phyloP scores from a whole-genome alignment of 1,139 yeast species.

The Kurtzmaniella natalensis region DNA sequence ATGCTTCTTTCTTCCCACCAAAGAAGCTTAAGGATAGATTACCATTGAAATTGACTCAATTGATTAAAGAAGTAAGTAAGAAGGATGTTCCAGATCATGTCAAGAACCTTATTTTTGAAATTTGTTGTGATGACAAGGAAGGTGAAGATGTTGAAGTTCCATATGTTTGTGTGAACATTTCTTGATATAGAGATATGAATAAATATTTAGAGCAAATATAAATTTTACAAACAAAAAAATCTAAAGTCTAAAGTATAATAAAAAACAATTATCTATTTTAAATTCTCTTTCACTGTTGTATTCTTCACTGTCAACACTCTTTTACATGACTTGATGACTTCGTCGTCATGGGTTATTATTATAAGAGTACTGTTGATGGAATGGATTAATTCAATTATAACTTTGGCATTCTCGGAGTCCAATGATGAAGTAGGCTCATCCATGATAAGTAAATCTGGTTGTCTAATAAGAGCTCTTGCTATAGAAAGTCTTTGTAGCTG shows the following conservation, averaged over 20 bases:
- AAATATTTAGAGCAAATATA: too few species aligned
- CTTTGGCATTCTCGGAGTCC: constrained; percentile 51
- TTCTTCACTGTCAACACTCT: constrained; percentile 36
- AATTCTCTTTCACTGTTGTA: too few species aligned
- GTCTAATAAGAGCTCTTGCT: constrained; percentile 65
- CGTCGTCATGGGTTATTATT: constrained; percentile 57
- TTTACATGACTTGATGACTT: constrained; percentile 50
- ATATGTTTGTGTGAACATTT: constrained; percentile 56
- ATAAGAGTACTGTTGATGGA: constrained; percentile 25
- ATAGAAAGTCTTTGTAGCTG: constrained; percentile 75
- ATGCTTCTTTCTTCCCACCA: constrained; percentile 92
- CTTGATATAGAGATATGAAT: too few species aligned
- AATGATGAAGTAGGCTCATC: constrained; percentile 83
- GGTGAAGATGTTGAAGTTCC: constrained; percentile 98
- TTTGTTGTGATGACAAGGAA: constrained; percentile 85
- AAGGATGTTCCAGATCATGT: constrained; percentile 76
- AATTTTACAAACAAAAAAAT: too few species aligned
- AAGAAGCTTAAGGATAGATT: constrained; percentile 81
- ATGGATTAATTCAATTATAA: constrained; percentile 40
- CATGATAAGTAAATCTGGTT: constrained; percentile 58
- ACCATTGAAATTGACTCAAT: constrained; percentile 59
- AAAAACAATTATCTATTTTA: too few species aligned
- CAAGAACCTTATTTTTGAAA: constrained; percentile 76
- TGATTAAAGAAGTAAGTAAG: constrained; percentile 79
- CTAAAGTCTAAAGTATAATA: too few species aligned